Conservation (phyloP, 345 rosid genomes). For the Citrus inodora region DNA sequence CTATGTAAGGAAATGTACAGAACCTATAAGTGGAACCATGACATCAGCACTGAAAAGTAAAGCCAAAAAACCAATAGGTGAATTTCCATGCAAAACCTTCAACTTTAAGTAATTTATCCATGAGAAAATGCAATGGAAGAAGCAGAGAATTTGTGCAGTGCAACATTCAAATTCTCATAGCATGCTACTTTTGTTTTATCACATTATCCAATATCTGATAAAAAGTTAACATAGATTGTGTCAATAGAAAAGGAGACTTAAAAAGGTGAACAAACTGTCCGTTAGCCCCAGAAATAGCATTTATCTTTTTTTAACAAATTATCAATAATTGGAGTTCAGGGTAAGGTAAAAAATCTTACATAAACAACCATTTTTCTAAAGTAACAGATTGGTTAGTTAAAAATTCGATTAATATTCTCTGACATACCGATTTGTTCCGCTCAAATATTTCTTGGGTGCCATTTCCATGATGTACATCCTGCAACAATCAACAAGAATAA, state of each 20-base stretch:
- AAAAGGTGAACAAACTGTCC: not conserved
- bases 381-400: not conserved
- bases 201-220: not conserved
- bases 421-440: conserved; percentile 76
- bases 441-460: conserved; percentile 97
- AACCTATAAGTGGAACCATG: conserved; percentile 44
- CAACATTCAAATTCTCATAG: conserved; percentile 4
- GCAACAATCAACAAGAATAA: conserved; percentile 21
- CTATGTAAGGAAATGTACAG: conserved; percentile 89
- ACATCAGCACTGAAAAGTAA: conserved; percentile 4
- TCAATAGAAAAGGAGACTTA: not conserved
- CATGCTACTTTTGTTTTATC: not conserved
- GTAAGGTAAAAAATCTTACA: not conserved
- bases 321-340: not conserved
- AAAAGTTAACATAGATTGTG: not conserved
- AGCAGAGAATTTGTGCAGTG: not conserved
- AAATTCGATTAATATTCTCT: conserved; percentile 6
- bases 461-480: conserved; percentile 99
- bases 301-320: not conserved
- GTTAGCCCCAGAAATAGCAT: not conserved
- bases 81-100: not conserved
- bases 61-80: not conserved
- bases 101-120: not conserved
- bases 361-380: not conserved
- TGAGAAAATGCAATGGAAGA: not conserved